phyloP scores from a whole-genome alignment of 2,329 filamentous ascomycete genomes.

The Alternaria solani region DNA sequence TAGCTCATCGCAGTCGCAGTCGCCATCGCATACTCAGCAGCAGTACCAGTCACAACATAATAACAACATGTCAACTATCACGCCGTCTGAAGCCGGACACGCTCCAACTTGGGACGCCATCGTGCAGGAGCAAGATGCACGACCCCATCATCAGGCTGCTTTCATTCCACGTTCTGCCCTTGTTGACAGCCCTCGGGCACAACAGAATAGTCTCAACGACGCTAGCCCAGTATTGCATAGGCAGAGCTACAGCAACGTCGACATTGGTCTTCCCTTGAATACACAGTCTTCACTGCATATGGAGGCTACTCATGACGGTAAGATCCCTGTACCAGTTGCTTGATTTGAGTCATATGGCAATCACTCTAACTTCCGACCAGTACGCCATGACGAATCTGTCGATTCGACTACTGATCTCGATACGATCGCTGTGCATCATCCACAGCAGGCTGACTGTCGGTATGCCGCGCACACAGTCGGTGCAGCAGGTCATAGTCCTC shows the following conservation, averaged over 20 bases:
- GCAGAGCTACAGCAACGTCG: slow-evolving; percentile 25
- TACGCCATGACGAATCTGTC: slow-evolving; percentile 4
- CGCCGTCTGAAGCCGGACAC: slow-evolving; percentile 21
- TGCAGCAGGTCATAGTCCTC: slow-evolving; percentile 23
- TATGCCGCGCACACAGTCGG: not conserved
- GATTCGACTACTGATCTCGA: slow-evolving; percentile 9
- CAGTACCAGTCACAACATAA: slow-evolving; percentile 26
- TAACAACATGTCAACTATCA: slow-evolving; percentile 38
- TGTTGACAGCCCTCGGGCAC: slow-evolving; percentile 4
- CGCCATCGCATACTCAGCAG: slow-evolving; percentile 27
- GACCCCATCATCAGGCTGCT: slow-evolving; percentile 15
- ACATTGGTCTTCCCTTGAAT: slow-evolving; percentile 34
- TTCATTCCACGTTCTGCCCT: slow-evolving; percentile 35
- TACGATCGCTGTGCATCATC: slow-evolving; percentile 9
- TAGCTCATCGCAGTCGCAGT: slow-evolving; percentile 27
- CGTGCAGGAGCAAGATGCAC: slow-evolving; percentile 1
- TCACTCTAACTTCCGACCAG: slow-evolving; percentile 27
- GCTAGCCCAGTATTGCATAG: slow-evolving; percentile 22
- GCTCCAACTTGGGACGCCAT: slow-evolving; percentile 11
- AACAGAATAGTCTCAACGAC: slow-evolving; percentile 2
- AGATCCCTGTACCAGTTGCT: slow-evolving; percentile 33
- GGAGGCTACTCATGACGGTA: slow-evolving; percentile 38
- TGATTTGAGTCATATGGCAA: slow-evolving; percentile 28
- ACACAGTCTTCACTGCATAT: slow-evolving; percentile 30
- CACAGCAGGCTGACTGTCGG: slow-evolving; percentile 2